A percentile compares a stretch with the other conserved stretches of the same genome.
Evolutionary conservation across 2,329 filamentous ascomycete genomes (phyloP).

Genomic region (Zasmidium angulare): DNA sequence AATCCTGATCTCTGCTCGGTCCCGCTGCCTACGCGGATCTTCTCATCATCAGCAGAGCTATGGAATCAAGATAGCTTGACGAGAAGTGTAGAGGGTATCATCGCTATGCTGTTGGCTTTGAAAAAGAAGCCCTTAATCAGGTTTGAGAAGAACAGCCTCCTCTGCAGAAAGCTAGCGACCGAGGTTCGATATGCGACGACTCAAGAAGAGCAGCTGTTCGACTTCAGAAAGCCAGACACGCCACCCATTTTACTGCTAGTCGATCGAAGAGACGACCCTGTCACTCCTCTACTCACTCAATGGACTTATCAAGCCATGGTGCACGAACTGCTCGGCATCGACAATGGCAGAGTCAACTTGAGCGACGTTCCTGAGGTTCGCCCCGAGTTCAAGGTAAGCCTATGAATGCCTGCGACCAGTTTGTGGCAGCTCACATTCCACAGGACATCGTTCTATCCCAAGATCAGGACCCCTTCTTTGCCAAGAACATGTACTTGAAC

Average conservation of each 20-base stretch:
- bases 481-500: conserved; percentile 98
- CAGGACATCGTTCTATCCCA: conserved; percentile 89
- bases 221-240: conserved; percentile 92
- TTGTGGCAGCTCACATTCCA: conserved; percentile 3
- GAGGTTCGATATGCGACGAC: conserved; percentile 91
- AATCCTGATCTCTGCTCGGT: conserved; percentile 73
- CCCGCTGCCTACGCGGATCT: conserved; percentile 31
- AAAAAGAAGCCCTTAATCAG: conserved; percentile 97
- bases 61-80: conserved; percentile 92
- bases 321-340: conserved; percentile 89
- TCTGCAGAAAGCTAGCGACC: conserved; percentile 89
- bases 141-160: conserved; percentile 84
- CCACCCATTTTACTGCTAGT: conserved; percentile 87
- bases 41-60: conserved; percentile 61
- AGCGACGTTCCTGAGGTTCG: conserved; percentile 52
- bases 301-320: conserved; percentile 99
- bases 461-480: conserved; percentile 98
- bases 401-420: not conserved
- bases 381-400: conserved; percentile 31
- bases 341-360: conserved; percentile 90
- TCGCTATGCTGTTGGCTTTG: conserved; percentile 79
- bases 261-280: conserved; percentile 89
- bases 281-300: conserved; percentile 90
- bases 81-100: conserved; percentile 79
- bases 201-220: conserved; percentile 94